phyloP scores from a whole-genome alignment of 352 stramenopile genomes.

The Phytophthora europaea region DNA sequence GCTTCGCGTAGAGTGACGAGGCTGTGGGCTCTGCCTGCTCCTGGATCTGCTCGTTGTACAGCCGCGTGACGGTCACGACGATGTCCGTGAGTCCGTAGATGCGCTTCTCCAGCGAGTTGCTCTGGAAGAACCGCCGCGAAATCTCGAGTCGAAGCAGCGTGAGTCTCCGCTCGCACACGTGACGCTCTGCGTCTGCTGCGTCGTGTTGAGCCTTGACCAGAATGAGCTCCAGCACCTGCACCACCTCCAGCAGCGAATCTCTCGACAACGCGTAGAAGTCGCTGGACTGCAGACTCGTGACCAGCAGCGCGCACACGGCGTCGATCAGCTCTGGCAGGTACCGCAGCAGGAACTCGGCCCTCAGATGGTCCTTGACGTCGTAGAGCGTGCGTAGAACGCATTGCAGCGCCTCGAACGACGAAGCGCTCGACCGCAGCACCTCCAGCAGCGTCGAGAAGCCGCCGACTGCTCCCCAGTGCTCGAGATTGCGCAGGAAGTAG shows the following conservation, averaged over 20 bases:
- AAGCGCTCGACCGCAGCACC: slow-evolving; percentile 36
- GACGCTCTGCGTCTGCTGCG: not conserved
- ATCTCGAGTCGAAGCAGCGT: slow-evolving; percentile 67
- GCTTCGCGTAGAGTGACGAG: slow-evolving; percentile 26
- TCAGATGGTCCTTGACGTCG: slow-evolving; percentile 68
- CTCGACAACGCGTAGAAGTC: slow-evolving; percentile 56
- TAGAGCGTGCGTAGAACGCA: slow-evolving; percentile 68
- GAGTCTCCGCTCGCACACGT: slow-evolving; percentile 41
- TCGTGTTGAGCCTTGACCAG: slow-evolving; percentile 45
- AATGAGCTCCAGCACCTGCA: slow-evolving; percentile 70
- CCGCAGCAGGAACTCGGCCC: slow-evolving; percentile 43
- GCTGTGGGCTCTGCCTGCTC: slow-evolving; percentile 41
- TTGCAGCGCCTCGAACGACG: slow-evolving; percentile 68
- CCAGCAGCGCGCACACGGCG: slow-evolving; percentile 44
- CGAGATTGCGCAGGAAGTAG: slow-evolving; percentile 62
- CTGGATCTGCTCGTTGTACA: slow-evolving; percentile 56
- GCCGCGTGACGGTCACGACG: slow-evolving; percentile 47
- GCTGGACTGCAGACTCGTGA: slow-evolving; percentile 27
- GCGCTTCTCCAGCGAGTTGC: slow-evolving; percentile 72
- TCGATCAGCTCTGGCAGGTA: slow-evolving; percentile 52
- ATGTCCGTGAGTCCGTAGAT: slow-evolving; percentile 82
- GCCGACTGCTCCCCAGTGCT: slow-evolving; percentile 59
- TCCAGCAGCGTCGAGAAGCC: slow-evolving; percentile 67
- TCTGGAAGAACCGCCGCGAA: slow-evolving; percentile 59
- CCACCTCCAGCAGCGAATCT: slow-evolving; percentile 63